phyloP scores from a whole-genome alignment of 495 filamentous ascomycete species.

The Lepidopterella palustris region DNA sequence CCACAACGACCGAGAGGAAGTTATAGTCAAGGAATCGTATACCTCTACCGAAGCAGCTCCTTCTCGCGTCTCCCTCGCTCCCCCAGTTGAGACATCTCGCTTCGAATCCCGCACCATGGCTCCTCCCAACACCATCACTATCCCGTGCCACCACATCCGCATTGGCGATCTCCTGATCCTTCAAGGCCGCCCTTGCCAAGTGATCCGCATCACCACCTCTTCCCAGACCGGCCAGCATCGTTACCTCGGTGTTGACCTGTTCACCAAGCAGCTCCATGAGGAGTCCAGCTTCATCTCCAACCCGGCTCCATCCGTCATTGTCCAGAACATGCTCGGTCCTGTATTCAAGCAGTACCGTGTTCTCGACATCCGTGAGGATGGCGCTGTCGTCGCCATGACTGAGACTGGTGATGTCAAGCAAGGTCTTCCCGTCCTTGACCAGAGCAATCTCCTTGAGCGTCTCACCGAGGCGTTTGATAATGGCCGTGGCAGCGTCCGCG shows the following conservation, averaged over 20 bases:
- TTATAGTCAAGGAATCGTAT: slow-evolving; percentile 37
- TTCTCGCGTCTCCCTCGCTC: slow-evolving; percentile 16
- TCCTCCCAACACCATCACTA: slow-evolving; percentile 82
- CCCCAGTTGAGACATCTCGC: slow-evolving; percentile 4
- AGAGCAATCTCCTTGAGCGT: slow-evolving; percentile 76
- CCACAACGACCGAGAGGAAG: slow-evolving; percentile 33
- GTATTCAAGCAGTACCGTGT: slow-evolving; percentile 99
- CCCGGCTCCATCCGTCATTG: slow-evolving; percentile 89
- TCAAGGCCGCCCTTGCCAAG: slow-evolving; percentile 98
- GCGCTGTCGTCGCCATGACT: slow-evolving; percentile 72
- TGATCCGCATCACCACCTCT: slow-evolving; percentile 98
- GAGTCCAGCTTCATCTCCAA: slow-evolving; percentile 97
- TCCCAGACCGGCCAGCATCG: slow-evolving; percentile 97
- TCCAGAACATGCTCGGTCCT: slow-evolving; percentile 98
- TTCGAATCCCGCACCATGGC: slow-evolving; percentile 21
- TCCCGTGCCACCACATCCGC: slow-evolving; percentile 98
- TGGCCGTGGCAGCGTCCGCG: slow-evolving; percentile 86
- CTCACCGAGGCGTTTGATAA: slow-evolving; percentile 81
- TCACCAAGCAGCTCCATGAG: slow-evolving; percentile 99
- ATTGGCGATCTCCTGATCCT: slow-evolving; percentile 98
- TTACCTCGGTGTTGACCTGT: slow-evolving; percentile 98
- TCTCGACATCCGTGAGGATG: slow-evolving; percentile 89
- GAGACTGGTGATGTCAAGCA: slow-evolving; percentile 97
- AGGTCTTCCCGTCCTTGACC: slow-evolving; percentile 83
- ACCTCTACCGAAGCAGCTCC: slow-evolving; percentile 24